phyloP scores from a whole-genome alignment of 805 yeast genomes.

The Wickerhamomyces chambardii region DNA sequence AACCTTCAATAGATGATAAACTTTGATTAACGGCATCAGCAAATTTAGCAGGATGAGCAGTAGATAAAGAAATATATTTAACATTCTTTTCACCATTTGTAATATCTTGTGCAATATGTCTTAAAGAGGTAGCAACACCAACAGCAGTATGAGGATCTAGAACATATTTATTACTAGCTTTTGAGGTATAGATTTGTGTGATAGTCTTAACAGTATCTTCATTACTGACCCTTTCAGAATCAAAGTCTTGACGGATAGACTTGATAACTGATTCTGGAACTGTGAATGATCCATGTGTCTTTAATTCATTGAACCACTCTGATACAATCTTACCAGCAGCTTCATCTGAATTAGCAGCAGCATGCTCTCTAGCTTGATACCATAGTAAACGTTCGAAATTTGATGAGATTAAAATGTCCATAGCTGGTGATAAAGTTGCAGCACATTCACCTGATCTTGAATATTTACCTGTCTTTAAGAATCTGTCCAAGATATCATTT shows the following conservation, averaged over 20 bases:
- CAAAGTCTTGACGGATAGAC: constrained; percentile 63
- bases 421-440: constrained; percentile 93
- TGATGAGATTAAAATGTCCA: constrained; percentile 94
- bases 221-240: constrained; percentile 73
- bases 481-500: constrained; percentile 91
- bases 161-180: constrained; percentile 61
- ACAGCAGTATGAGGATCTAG: constrained; percentile 97
- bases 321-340: constrained; percentile 70
- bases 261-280: constrained; percentile 58
- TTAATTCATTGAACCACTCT: constrained; percentile 73
- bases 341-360: constrained; percentile 39
- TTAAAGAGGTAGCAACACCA: constrained; percentile 75
- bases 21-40: constrained; percentile 92
- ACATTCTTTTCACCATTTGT: constrained; percentile 27
- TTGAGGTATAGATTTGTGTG: constrained; percentile 52
- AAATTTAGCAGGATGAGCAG: constrained; percentile 99
- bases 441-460: constrained; percentile 71
- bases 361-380: constrained; percentile 76
- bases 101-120: constrained; percentile 41
- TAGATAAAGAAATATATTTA: constrained; percentile 69
- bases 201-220: constrained; percentile 75
- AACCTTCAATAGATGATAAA: constrained; percentile 52
- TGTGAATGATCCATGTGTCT: constrained; percentile 63
- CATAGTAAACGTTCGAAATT: constrained; percentile 95
- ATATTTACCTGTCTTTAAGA: constrained; percentile 78